Base-by-base conservation (phyloP, 139 green algal species). In the Asterochloris sp. region DNA sequence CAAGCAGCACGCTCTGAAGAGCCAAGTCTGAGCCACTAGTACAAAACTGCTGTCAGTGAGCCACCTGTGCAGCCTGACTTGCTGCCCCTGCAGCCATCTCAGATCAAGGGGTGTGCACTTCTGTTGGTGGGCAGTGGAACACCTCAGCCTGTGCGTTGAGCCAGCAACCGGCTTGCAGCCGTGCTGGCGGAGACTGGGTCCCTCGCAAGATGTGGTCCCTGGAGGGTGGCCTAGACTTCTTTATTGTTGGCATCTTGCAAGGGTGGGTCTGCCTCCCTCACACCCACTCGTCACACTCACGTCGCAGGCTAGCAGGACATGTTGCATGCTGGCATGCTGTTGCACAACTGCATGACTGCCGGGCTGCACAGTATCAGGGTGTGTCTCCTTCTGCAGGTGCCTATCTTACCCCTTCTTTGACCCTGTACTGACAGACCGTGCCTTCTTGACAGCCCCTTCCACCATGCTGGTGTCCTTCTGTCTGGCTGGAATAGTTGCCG, bases 341-440 rank as follows among this genome's bases (percentile, higher is more conserved):
- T 24, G 26, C 27, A 0, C 28, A 38, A 38, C 19, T 24, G 26
- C 12, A 78, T 19, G 16, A 54, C 28, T 78, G 73, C n/a, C 11
- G 60, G 19, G 10, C 26, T 74, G 63, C 24, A 24, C 21, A 69
- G 47, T n/a, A 47, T 83, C 73, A 84, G 83, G 76, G 82, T 26
- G 62, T 62, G 38, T 54, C 38, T 54, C 38, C 6, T 54, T 54
- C 38, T 54, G 38, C 38, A 54, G 38, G 38, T 54, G 38, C 9
- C 28, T 83, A 27, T 75, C 67, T 66, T 86, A 86, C 69, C 76
- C 76, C 17, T 86, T 86, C 69, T 86, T 86, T 68, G 82, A 86
- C 15, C 82, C 82, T 2, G 83, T 86, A 23, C 62, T 86, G 66
- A 86, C 83, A 27, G 83, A 86, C 29, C 64, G 83, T 11, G 83